Conservation (phyloP, 2,329 filamentous ascomycete genomes). For the Periconia sp. region DNA sequence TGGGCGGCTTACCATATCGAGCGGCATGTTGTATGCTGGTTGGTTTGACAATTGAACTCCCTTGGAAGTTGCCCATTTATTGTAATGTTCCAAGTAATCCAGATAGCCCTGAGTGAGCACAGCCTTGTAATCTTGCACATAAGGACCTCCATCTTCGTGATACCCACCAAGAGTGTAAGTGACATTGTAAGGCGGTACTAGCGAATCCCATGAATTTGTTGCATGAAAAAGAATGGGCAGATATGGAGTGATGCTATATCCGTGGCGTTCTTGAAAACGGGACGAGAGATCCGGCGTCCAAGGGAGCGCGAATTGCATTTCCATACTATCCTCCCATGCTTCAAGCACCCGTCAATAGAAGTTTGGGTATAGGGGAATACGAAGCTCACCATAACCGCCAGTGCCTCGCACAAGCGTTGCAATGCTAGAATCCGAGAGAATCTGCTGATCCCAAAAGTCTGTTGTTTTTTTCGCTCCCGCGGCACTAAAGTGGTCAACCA, state of each 20-base stretch:
- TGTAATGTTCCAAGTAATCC: conserved; percentile 27
- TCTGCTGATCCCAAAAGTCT: conserved; percentile 36
- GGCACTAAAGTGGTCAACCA: conserved; percentile 37
- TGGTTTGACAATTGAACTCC: conserved; percentile 32
- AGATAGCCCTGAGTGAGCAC: conserved; percentile 32
- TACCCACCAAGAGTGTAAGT: conserved; percentile 6
- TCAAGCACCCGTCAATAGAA: not conserved
- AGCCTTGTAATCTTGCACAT: conserved; percentile 29
- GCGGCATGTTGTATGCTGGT: conserved; percentile 37
- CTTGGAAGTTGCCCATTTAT: conserved; percentile 26
- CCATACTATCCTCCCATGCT: conserved; percentile 40
- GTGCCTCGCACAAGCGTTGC: conserved; percentile 15
- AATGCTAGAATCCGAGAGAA: conserved; percentile 22
- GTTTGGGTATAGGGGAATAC: not conserved
- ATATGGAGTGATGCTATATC: conserved; percentile 33
- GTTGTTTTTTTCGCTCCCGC: conserved; percentile 26
- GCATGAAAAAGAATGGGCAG: conserved; percentile 30
- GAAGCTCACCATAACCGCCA: conserved; percentile 29
- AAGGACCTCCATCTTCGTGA: conserved; percentile 10
- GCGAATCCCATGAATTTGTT: conserved; percentile 12
- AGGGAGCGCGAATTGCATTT: conserved; percentile 25
- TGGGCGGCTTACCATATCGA: conserved; percentile 28
- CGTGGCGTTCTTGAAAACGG: conserved; percentile 21
- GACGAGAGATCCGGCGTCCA: conserved; percentile 27
- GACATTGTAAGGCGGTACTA: conserved; percentile 10